phyloP scores from a whole-genome alignment of 2,329 filamentous ascomycete genomes.

The Metarhizium humberi region DNA sequence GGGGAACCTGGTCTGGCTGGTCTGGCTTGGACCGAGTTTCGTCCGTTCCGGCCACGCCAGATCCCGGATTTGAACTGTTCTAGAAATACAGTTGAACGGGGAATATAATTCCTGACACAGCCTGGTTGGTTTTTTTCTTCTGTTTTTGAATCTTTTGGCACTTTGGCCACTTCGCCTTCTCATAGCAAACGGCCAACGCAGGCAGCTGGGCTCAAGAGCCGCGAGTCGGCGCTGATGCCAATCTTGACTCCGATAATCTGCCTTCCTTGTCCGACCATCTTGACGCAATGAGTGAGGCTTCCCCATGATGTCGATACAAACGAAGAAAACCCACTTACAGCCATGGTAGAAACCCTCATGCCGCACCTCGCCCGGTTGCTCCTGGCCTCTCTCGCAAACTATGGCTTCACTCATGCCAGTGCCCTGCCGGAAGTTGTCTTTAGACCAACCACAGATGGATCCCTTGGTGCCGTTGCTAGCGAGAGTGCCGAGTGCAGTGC shows the following conservation, averaged over 20 bases:
- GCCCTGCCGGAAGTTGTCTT: constrained; percentile 15
- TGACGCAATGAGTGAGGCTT: background rate
- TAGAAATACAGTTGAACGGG: no score
- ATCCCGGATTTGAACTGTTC: no score
- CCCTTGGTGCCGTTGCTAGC: constrained; percentile 56
- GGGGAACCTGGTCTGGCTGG: no score
- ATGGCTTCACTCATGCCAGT: constrained; percentile 5
- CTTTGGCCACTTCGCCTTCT: background rate
- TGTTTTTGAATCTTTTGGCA: background rate
- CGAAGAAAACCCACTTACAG: background rate
- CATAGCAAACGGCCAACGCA: background rate
- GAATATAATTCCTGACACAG: no score
- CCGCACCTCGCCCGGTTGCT: background rate
- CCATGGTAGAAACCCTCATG: background rate
- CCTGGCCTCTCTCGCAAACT: constrained; percentile 1
- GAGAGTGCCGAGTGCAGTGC: constrained; percentile 60
- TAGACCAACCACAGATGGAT: constrained; percentile 10
- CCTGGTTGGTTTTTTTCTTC: background rate
- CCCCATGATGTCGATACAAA: background rate
- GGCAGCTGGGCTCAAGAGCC: background rate
- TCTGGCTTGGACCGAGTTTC: no score
- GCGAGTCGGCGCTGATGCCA: background rate
- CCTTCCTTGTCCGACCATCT: background rate
- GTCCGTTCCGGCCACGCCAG: no score
- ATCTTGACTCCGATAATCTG: background rate